These are phyloP conservation scores for Westerdykella ornata DNA, from an alignment of 2,329 filamentous ascomycete genomes.

Conservation along the genomic window DNA sequence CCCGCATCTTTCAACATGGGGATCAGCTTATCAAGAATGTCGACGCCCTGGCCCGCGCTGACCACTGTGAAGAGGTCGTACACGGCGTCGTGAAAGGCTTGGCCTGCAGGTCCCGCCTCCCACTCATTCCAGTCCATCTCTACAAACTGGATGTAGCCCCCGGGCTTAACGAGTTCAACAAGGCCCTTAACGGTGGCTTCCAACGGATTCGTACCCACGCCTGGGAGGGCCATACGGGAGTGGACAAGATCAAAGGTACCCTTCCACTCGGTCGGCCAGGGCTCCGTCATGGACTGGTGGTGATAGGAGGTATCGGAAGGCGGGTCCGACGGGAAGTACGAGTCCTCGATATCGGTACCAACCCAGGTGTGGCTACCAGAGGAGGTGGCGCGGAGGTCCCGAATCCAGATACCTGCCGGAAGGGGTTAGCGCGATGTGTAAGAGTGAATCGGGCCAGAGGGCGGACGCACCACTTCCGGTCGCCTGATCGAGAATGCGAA, in stretches of 20 bases:
- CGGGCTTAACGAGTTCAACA: slow-evolving; percentile 9
- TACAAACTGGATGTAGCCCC: slow-evolving; percentile 11
- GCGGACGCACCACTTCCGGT: slow-evolving; percentile 7
- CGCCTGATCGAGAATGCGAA: slow-evolving; percentile 8
- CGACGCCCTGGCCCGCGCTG: slow-evolving; percentile 10
- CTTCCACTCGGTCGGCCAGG: slow-evolving; percentile 9
- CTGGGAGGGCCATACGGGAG: slow-evolving; percentile 10
- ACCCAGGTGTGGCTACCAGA: slow-evolving; percentile 3
- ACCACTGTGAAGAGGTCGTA: slow-evolving; percentile 10
- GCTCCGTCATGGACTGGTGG: slow-evolving; percentile 10
- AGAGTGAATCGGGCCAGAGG: background rate
- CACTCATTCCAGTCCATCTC: slow-evolving; percentile 10
- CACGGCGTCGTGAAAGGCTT: slow-evolving; percentile 5
- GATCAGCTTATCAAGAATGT: slow-evolving; percentile 7
- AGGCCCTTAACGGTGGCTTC: slow-evolving; percentile 7
- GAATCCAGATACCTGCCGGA: slow-evolving; percentile 3
- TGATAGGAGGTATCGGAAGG: slow-evolving; percentile 6
- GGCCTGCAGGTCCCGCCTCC: slow-evolving; percentile 5
- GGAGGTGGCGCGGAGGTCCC: slow-evolving; percentile 3
- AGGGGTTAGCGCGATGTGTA: background rate
- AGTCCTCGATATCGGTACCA: slow-evolving; percentile 9
- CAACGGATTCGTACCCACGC: slow-evolving; percentile 7
- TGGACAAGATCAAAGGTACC: slow-evolving; percentile 12
- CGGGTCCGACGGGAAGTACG: slow-evolving; percentile 5
- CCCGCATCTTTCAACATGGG: slow-evolving; percentile 8